Conservation (phyloP, 345 rosid species). For the Euclidium syriacum region DNA sequence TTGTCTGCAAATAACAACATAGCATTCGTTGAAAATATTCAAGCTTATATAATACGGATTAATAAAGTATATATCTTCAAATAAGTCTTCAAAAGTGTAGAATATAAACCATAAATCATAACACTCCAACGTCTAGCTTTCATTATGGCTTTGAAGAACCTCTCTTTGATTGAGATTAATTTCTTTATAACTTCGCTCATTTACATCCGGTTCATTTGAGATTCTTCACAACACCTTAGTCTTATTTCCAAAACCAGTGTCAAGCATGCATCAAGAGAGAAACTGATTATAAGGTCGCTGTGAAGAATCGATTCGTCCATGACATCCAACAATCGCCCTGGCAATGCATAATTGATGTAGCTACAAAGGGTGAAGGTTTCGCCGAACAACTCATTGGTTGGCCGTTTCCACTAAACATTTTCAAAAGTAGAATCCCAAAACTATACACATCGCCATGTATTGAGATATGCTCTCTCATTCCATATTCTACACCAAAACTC, state of each 20-base stretch:
- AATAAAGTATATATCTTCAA: no score
- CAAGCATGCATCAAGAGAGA: not conserved
- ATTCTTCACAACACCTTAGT: no score
- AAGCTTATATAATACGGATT: no score
- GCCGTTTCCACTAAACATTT: not conserved
- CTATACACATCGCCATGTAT: no score
- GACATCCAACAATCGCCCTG: no score
- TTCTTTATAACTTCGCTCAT: constrained; percentile 2
- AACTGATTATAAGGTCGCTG: not conserved
- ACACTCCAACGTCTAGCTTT: not conserved
- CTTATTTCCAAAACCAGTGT: not conserved
- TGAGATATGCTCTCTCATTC: constrained; percentile 21
- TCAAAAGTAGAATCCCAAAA: no score
- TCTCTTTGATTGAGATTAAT: not conserved
- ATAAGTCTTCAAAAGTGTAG: no score
- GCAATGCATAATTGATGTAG: no score
- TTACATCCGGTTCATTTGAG: not conserved
- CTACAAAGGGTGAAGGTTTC: constrained; percentile 11
- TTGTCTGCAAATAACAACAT: no score
- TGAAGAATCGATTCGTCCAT: not conserved
- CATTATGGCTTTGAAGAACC: not conserved
- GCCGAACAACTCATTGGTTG: constrained; percentile 11
- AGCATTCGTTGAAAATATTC: no score
- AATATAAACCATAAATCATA: no score
- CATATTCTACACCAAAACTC: constrained; percentile 11